Conservation (phyloP, 108 stramenopile species). For the Epipyxis sp. region DNA sequence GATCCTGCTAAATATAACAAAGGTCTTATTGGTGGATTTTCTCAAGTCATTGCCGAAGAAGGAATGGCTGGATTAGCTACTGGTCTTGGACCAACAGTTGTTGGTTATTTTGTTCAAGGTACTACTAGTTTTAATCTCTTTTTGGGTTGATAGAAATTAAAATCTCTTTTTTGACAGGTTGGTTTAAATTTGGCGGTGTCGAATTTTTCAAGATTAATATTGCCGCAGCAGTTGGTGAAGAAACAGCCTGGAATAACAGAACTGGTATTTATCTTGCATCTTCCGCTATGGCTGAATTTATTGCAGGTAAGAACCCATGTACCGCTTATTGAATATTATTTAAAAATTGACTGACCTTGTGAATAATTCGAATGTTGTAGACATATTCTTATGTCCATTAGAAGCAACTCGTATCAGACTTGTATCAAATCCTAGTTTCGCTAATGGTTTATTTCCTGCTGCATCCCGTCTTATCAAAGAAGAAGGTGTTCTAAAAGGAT, state of each 20-base stretch:
- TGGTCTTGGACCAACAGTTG: slow-evolving; percentile 89
- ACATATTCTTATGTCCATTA: slow-evolving; percentile 94
- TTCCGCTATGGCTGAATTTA: slow-evolving; percentile 84
- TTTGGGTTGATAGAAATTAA: neutral
- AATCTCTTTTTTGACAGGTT: slow-evolving; percentile 36
- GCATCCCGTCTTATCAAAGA: slow-evolving; percentile 76
- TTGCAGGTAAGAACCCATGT: no score
- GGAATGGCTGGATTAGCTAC: slow-evolving; percentile 90
- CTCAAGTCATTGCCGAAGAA: slow-evolving; percentile 75
- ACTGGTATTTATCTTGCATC: slow-evolving; percentile 83
- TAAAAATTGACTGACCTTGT: no score
- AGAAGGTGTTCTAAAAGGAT: slow-evolving; percentile 70
- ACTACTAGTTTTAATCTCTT: neutral
- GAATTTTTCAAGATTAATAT: slow-evolving; percentile 93
- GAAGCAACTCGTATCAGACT: slow-evolving; percentile 96
- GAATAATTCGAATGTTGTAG: no score
- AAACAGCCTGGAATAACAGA: slow-evolving; percentile 91
- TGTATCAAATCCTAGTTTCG: slow-evolving; percentile 88
- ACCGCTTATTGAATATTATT: no score
- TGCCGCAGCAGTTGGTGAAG: slow-evolving; percentile 70
- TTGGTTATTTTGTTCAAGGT: slow-evolving; percentile 95
- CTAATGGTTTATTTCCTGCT: slow-evolving; percentile 76
- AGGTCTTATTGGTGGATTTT: slow-evolving; percentile 83
- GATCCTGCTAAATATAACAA: slow-evolving; percentile 74
- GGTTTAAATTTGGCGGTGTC: slow-evolving; percentile 99